Evolutionary conservation across 2,329 filamentous ascomycete species (phyloP), one percentile per base, ranked within the genome.

Genomic region (Pezicula neosporulosa): DNA sequence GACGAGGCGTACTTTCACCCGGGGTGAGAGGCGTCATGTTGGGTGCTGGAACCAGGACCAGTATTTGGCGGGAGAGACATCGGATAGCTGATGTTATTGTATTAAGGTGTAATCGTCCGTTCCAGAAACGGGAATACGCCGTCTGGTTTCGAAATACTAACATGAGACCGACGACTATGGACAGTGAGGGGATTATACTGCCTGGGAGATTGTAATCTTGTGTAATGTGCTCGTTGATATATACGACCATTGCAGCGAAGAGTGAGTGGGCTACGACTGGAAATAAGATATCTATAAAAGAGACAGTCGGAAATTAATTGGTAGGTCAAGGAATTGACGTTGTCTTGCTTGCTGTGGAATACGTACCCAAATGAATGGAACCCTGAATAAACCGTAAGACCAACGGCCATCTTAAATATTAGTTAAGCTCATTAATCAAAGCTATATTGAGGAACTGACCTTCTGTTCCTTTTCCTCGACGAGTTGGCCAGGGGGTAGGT

Each of bases 111-210:
- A 77, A 78, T 41, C 80, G 70, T 4, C 80, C 80, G 3, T 77
- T 77, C 82, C 82, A 86, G 70, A 84, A 60, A 9, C 58, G 51
- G 10, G 58, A 60, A 30, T 58, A 64, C 6, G 61, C 61, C 3
- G 82, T 85, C 57, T 78, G 75, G 59, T 86, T 86, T 36, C 83
- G 77, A 69, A 86, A 86, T 27, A 86, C 83, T 51, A 86, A 79
- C 76, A 86, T 85, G 38, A 86, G 66, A 60, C 83, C 83, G 2
- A 86, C 82, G 47, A 86, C 83, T 50, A 86, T 86, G 33, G 78
- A 82, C 2, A 86, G 70, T 13, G 76, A 80, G 2, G 83, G 82
- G 42, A 86, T 77, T 55, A 85, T 84, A 57, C 72, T 78, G 44
- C 73, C 73, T 8, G 83, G 82, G 35, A 86, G 72, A 37, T 74